Base-by-base conservation (phyloP, 1,284 basidiomycete species). In the Heliocybe sulcata region DNA sequence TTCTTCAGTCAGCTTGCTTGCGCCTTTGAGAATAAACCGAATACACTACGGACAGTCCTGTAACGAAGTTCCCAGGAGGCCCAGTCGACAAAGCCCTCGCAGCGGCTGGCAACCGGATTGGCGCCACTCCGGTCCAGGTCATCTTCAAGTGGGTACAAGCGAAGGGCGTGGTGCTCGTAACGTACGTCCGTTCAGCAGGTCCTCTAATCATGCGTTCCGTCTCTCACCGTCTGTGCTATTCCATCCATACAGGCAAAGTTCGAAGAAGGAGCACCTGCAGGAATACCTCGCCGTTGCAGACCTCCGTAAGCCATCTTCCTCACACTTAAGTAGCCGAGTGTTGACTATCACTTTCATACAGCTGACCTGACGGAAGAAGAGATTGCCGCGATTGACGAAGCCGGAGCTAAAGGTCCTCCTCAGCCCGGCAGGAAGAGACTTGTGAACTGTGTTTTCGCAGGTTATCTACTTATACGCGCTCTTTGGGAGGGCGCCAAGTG, bases 241-340 rank as follows among this genome's bases (percentile, higher is more conserved):
- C n/a, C n/a, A n/a, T n/a, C n/a, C 22, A 8, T 27, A 48, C 19
- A 2, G 33, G 38, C 87, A 87, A 4, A 89, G 84, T 56, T 83
- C 82, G 9, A 85, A 73, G 56, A 80, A 79, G 60, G 71, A 77
- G 25, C 81, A 83, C 42, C 72, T 91, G 48, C 66, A 83, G 61
- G 81, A 84, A 54, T 92, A 92, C 62, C 69, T 91, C 35, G 77
- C 71, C 2, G 81, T 82, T 2, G 83, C 76, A 1, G 78, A 86
- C 54, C 71, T 87, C 2, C 70, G 85, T 84, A 60, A 29, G 76
- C 64, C 16, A 38, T 51, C 14, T 26, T 35, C 50, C 35, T 19
- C 31, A 35, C n/a, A 19, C 56, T 25, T 12, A 12, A 4, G 8
- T 56, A 25, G 52, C 57, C 56, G 12, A 49, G 23, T 8, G 25